Percentiles rank a stretch among this genome's conserved stretches.
Conservation (phyloP, 2,329 filamentous ascomycete genomes). For the Pseudocercospora fuligena region DNA sequence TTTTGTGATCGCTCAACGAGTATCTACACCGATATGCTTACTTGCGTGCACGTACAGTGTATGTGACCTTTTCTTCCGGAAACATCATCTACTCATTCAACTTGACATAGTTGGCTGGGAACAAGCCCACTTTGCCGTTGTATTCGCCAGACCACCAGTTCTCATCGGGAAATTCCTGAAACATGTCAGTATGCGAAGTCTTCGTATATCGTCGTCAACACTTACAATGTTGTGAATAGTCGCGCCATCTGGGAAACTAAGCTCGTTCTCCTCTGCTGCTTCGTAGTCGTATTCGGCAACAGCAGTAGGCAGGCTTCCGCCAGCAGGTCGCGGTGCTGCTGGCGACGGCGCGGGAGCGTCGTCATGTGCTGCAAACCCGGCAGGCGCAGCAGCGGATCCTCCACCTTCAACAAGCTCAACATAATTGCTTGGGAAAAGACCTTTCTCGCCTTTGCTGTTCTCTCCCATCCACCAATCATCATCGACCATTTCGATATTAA, state of each 20-base stretch:
- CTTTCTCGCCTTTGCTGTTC: conserved; percentile 80
- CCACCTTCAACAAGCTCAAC: conserved; percentile 75
- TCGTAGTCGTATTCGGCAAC: conserved; percentile 95
- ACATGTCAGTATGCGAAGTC: conserved; percentile 33
- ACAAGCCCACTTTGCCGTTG: conserved; percentile 78
- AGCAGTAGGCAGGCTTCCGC: conserved; percentile 61
- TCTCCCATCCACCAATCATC: conserved; percentile 99
- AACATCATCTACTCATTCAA: conserved; percentile 46
- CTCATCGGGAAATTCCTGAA: conserved; percentile 90
- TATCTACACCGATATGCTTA: conserved; percentile 8
- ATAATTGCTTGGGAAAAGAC: conserved; percentile 96
- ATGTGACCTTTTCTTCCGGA: not conserved
- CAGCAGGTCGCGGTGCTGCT: conserved; percentile 42
- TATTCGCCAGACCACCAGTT: conserved; percentile 98
- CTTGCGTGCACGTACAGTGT: not conserved
- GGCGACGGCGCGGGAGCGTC: conserved; percentile 38
- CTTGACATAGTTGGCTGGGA: conserved; percentile 63
- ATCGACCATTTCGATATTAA: conserved; percentile 95
- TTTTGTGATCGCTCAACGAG: conserved; percentile 3
- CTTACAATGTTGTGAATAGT: conserved; percentile 78
- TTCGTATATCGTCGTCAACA: conserved; percentile 27
- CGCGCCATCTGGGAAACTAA: conserved; percentile 87
- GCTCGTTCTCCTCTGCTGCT: conserved; percentile 87
- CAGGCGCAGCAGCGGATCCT: conserved; percentile 47
- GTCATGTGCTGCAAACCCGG: conserved; percentile 43